phyloP scores from a whole-genome alignment of 306 rosid genomes.

The Clitoria ternatea region DNA sequence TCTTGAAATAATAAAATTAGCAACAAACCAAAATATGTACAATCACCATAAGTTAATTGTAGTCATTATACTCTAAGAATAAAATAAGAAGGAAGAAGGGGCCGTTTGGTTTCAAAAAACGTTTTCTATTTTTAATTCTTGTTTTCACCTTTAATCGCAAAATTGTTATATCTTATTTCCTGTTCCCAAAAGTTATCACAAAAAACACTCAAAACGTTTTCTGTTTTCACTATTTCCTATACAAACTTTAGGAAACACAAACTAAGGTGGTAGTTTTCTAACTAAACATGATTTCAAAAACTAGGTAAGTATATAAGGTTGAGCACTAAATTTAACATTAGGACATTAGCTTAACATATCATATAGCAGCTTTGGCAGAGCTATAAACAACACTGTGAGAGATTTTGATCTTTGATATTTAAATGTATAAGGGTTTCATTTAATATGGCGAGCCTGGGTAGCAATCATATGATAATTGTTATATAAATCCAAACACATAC shows the following conservation, averaged over 20 bases:
- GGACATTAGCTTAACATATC: not conserved
- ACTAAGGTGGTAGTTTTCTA: too few relatives aligned
- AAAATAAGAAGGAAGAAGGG: not conserved
- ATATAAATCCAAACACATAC: slow-evolving; percentile 38
- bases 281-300: too few relatives aligned
- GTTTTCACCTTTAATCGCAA: too few relatives aligned
- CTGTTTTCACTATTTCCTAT: too few relatives aligned
- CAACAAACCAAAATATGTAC: not conserved
- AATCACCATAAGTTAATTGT: not conserved
- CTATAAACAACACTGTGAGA: not conserved
- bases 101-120: too few relatives aligned
- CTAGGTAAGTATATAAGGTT: not conserved
- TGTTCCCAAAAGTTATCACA: too few relatives aligned
- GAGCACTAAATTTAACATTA: not conserved
- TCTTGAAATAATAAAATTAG: not conserved
- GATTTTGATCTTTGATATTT: not conserved
- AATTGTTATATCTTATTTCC: too few relatives aligned
- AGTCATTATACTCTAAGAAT: not conserved
- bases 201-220: too few relatives aligned
- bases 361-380: slow-evolving; percentile 9
- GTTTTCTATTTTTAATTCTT: too few relatives aligned
- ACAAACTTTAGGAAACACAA: too few relatives aligned
- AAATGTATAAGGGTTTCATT: slow-evolving; percentile 6
- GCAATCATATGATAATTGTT: not conserved
- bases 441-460: not conserved